These are phyloP conservation scores for Starmera caribaea DNA, from an alignment of 805 yeast species.

Conservation along the genomic window DNA sequence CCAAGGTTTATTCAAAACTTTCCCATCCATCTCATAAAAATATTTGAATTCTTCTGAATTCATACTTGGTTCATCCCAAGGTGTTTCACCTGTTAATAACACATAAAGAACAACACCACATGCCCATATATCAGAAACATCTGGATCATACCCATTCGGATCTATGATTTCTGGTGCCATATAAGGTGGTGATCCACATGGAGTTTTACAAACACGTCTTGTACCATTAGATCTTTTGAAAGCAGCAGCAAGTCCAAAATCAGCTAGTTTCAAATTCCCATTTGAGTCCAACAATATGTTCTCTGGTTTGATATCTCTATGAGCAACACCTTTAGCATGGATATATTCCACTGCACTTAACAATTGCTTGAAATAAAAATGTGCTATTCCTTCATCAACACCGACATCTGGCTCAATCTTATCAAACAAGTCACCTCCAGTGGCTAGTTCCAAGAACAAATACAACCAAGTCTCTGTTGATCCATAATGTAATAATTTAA, in stretches of 20 bases:
- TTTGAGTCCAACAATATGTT: conserved; percentile 50
- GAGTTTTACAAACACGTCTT: conserved; percentile 35
- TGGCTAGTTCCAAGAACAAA: conserved; percentile 59
- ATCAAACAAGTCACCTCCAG: conserved; percentile 71
- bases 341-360: conserved; percentile 49
- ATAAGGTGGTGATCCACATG: conserved; percentile 71
- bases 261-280: conserved; percentile 67
- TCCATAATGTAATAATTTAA: conserved; percentile 44
- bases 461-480: conserved; percentile 49
- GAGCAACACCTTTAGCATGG: conserved; percentile 58
- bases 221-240: conserved; percentile 40
- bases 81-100: conserved; percentile 53
- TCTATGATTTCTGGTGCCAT: conserved; percentile 64
- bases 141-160: conserved; percentile 42
- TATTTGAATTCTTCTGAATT: conserved; percentile 38
- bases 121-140: conserved; percentile 57
- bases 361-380: conserved; percentile 59
- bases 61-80: conserved; percentile 58
- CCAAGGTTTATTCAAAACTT: conserved; percentile 44
- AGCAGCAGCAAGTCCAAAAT: conserved; percentile 66
- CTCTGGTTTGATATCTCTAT: conserved; percentile 62
- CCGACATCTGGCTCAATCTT: conserved; percentile 73
- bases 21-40: conserved; percentile 36
- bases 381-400: conserved; percentile 55
- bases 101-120: conserved; percentile 58